These are phyloP conservation scores for Pyrus betulifolia DNA, from an alignment of 306 rosid genomes.

Conservation along the genomic window DNA sequence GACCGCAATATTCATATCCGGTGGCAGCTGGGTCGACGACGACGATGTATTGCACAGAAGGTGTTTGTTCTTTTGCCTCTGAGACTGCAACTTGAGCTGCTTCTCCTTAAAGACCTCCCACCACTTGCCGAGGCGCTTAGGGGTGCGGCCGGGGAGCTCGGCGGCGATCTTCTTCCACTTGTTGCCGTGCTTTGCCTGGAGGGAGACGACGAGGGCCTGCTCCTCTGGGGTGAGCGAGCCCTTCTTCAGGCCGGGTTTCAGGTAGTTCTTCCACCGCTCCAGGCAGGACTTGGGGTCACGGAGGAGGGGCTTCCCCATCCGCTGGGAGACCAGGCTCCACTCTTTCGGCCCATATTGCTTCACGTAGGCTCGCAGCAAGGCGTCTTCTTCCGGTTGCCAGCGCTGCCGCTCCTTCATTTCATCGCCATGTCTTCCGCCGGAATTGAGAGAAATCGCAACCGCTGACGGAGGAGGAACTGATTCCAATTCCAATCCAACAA, in stretches of 20 bases:
- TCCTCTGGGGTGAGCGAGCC: neutral
- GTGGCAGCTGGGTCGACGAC: too few species aligned
- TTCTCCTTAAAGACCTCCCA: neutral
- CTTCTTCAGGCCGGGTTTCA: neutral
- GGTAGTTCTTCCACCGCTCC: neutral
- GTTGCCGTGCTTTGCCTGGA: neutral
- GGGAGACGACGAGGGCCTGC: neutral
- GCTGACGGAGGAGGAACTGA: neutral
- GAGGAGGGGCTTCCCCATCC: neutral
- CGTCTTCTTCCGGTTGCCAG: neutral
- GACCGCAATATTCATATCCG: too few species aligned
- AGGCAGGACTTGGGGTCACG: neutral
- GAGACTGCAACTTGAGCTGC: neutral
- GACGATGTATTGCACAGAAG: neutral
- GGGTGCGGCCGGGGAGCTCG: neutral
- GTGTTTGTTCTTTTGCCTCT: neutral
- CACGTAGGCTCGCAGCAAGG: neutral
- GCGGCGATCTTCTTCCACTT: neutral
- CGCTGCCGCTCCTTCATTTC: neutral
- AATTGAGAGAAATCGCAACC: neutral
- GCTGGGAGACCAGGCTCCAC: neutral
- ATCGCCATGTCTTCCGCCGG: neutral
- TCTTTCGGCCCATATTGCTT: neutral
- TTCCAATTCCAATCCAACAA: too few species aligned
- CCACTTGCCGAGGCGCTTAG: neutral